Base-by-base conservation (phyloP, 2,329 filamentous ascomycete genomes). In the Penicillium fuscoglaucum region DNA sequence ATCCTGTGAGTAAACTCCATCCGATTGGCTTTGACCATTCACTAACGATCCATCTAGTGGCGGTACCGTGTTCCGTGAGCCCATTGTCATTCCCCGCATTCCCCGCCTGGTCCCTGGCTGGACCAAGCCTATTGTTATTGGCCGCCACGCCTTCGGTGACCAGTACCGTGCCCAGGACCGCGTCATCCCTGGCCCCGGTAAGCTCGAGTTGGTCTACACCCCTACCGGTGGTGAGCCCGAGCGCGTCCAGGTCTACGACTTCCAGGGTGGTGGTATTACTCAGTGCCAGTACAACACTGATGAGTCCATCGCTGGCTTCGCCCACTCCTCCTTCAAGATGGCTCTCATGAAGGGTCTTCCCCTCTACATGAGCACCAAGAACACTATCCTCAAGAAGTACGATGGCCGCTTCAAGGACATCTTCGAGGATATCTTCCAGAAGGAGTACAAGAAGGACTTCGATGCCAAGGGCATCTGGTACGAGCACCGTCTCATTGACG, bases 341-440 rank as follows among this genome's bases (percentile, higher is more conserved):
- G 93, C 95, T 35, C 81, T 98, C 46, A 83, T 86, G 78, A 95
- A 96, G 85, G 83, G 83, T 64, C 82, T 96, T 66, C 95, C 95
- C n/a, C 83, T 99, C 72, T 99, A 98, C 84, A 96, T 98, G 93
- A 96, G 91, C 85, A 99, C 95, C 79, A 99, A 99, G 89, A 98
- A 98, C 85, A 99, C 95, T 69, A 99, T 99, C 70, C 83, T 99
- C 68, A 99, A 99, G 85, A 93, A 93, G 79, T 99, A 99, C 80
- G 95, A 99, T 74, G 95, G 95, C 53, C 87, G 90, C 70, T 99
- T 99, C 87, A 98, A 98, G 88, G 95, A 99, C 74, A 96, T 98
- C 78, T 99, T 99, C 87, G 90, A 99, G 84, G 90, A 96, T 73
- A 87, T 98, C 71, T 99, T 93, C 80, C 91, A 98, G 64, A 84